Conservation (phyloP, 2,329 filamentous ascomycete genomes). For the Ascochyta fabae region DNA sequence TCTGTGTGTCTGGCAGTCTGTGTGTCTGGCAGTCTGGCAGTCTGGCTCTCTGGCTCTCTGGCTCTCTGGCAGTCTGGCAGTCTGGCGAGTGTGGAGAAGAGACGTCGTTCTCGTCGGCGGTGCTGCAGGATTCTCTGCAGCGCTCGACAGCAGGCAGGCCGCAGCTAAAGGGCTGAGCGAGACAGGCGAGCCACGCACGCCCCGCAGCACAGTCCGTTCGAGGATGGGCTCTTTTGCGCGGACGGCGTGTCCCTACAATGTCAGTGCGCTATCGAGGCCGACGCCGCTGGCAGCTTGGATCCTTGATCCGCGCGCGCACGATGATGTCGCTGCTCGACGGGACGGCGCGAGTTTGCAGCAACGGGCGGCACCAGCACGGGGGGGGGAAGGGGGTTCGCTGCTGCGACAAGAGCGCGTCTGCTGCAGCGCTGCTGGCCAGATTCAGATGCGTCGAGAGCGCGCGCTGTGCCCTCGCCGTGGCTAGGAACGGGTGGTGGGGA, state of each 20-base stretch:
- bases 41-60: background rate
- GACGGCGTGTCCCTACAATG: conserved; percentile 36
- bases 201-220: conserved; percentile 40
- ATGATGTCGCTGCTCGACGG: conserved; percentile 41
- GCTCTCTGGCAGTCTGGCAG: conserved; percentile 19
- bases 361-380: conserved; percentile 25
- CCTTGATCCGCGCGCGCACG: conserved; percentile 21
- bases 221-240: conserved; percentile 30
- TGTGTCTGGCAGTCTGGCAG: conserved; percentile 12
- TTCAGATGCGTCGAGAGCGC: conserved; percentile 26
- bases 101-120: conserved; percentile 44
- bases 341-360: conserved; percentile 46
- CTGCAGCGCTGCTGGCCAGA: conserved; percentile 25
- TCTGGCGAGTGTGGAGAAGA: conserved; percentile 34
- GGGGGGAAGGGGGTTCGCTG: background rate
- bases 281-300: conserved; percentile 26
- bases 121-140: conserved; percentile 48
- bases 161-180: conserved; percentile 51
- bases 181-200: conserved; percentile 48
- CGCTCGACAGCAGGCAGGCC: conserved; percentile 47
- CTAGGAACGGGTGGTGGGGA: conserved; percentile 42
- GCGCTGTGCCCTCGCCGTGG: conserved; percentile 28
- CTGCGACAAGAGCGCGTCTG: conserved; percentile 25
- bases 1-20: too few relatives aligned
- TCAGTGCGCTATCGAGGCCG: conserved; percentile 32